Conservation (phyloP, 305 asterid genomes). For the Andrographis paniculata region DNA sequence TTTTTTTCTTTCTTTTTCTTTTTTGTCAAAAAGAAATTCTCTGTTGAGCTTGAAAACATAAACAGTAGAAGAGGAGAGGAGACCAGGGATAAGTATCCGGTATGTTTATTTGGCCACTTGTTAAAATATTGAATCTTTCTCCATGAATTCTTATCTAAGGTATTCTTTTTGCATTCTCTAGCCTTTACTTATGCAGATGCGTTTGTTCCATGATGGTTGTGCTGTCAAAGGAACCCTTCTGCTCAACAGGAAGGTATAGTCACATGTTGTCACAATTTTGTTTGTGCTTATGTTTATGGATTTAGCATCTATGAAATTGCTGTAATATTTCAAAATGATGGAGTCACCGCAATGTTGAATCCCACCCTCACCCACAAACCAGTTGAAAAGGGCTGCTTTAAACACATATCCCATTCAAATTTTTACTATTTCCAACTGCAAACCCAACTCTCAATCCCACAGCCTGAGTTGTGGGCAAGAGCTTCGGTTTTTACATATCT, state of each 20-base stretch:
- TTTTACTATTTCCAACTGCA: too few relatives aligned
- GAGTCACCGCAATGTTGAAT: too few relatives aligned
- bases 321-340: too few relatives aligned
- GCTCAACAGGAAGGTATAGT: conserved; percentile 65
- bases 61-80: conserved; percentile 25
- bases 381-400: too few relatives aligned
- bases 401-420: too few relatives aligned
- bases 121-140: neutral
- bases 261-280: too few relatives aligned
- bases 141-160: too few relatives aligned
- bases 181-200: conserved; percentile 82
- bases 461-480: neutral
- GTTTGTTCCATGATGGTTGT: conserved; percentile 54
- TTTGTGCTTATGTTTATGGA: too few relatives aligned
- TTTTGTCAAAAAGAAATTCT: conserved; percentile 20
- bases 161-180: conserved; percentile 19
- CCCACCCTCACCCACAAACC: too few relatives aligned
- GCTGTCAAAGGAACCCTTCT: conserved; percentile 94
- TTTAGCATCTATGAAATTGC: too few relatives aligned
- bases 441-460: too few relatives aligned
- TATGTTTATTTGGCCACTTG: conserved; percentile 20
- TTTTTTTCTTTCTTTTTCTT: conserved; percentile 8
- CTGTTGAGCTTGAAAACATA: conserved; percentile 14
- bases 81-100: conserved; percentile 36
- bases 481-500: conserved; percentile 8